Percentiles rank a stretch among this genome's conserved stretches.
phyloP scores from a whole-genome alignment of 2,329 filamentous ascomycete genomes.

The Acrodontium crateriforme region DNA sequence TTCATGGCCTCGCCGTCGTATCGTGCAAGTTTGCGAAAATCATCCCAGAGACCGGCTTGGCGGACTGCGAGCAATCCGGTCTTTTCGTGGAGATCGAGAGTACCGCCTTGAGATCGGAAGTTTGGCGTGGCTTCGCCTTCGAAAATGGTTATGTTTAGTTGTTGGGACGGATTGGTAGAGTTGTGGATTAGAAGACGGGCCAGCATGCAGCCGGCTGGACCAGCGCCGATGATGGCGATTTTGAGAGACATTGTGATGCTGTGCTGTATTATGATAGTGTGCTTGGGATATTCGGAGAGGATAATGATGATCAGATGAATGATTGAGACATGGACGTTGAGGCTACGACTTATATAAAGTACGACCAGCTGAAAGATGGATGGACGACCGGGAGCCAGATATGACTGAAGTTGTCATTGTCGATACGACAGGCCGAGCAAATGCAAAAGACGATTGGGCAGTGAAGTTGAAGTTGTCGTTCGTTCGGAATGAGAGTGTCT shows the following conservation, averaged over 20 bases:
- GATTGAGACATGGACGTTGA: too few species aligned
- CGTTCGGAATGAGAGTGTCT: too few species aligned
- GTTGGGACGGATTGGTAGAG: not conserved
- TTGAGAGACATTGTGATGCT: conserved; percentile 8
- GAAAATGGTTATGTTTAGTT: conserved; percentile 19
- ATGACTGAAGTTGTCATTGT: too few species aligned
- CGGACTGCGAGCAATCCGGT: conserved; percentile 22
- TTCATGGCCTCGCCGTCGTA: conserved; percentile 31
- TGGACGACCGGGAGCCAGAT: too few species aligned
- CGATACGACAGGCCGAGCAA: too few species aligned
- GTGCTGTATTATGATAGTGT: too few species aligned
- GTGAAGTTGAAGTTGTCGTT: too few species aligned
- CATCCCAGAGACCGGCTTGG: conserved; percentile 19
- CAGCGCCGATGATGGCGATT: conserved; percentile 25
- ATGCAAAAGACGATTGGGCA: too few species aligned
- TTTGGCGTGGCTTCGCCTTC: conserved; percentile 18
- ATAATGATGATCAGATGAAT: too few species aligned
- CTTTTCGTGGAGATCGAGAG: conserved; percentile 22
- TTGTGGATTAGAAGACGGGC: conserved; percentile 21
- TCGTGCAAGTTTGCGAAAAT: conserved; percentile 22
- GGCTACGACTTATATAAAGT: too few species aligned
- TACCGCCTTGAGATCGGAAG: conserved; percentile 23
- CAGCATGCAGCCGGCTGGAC: conserved; percentile 23
- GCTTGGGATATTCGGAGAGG: too few species aligned
- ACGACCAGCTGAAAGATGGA: too few species aligned